A percentile compares a stretch with the other conserved stretches of the same genome.
Conservation (phyloP, 805 yeast genomes). For the Candida piceae region DNA sequence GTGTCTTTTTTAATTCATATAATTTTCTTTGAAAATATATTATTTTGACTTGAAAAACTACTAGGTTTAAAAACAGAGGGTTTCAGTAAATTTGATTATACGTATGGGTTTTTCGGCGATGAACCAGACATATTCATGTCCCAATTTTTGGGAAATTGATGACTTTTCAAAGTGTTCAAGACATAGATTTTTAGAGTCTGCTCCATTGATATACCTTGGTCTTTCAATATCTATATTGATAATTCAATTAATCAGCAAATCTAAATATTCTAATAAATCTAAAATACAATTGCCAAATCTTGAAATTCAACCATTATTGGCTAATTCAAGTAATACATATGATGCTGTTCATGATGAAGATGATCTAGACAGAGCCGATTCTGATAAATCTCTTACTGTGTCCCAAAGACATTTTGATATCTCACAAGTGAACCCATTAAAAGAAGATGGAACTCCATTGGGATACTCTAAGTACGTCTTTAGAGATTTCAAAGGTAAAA, state of each 20-base stretch:
- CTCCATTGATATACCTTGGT: slow-evolving; percentile 27
- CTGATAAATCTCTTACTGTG: slow-evolving; percentile 14
- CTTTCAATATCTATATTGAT: slow-evolving; percentile 27
- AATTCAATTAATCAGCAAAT: slow-evolving; percentile 9
- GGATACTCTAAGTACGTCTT: slow-evolving; percentile 45
- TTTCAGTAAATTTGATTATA: too few species aligned
- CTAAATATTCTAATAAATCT: neutral
- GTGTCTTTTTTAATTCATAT: too few species aligned
- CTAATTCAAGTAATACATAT: slow-evolving; percentile 3
- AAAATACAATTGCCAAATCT: slow-evolving; percentile 3
- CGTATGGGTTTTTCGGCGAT: neutral
- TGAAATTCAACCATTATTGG: slow-evolving; percentile 18
- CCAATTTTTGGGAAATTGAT: slow-evolving; percentile 29
- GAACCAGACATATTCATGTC: slow-evolving; percentile 10
- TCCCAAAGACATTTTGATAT: slow-evolving; percentile 65
- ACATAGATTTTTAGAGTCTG: slow-evolving; percentile 30
- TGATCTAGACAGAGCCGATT: neutral
- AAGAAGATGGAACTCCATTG: slow-evolving; percentile 58
- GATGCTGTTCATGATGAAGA: slow-evolving; percentile 22
- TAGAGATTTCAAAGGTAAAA: slow-evolving; percentile 48
- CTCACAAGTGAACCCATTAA: slow-evolving; percentile 45
- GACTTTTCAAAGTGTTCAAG: slow-evolving; percentile 47
- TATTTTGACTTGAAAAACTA: too few species aligned
- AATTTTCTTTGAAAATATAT: too few species aligned
- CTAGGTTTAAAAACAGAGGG: too few species aligned